These are phyloP conservation scores for Akanthomyces uredinophilus DNA, from an alignment of 2,329 filamentous ascomycete genomes.

Conservation along the genomic window DNA sequence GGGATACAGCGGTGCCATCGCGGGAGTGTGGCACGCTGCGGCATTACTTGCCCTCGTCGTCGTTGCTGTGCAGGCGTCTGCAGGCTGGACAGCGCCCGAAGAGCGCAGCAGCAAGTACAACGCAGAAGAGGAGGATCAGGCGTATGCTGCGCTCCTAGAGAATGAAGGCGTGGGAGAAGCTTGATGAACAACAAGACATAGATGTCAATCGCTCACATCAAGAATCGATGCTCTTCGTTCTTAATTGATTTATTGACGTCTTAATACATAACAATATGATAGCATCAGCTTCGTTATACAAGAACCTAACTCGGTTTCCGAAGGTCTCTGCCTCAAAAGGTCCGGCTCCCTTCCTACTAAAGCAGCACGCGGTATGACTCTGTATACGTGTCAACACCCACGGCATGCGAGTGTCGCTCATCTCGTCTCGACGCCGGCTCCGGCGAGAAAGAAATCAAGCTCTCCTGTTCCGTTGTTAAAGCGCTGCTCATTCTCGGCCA, in stretches of 20 bases:
- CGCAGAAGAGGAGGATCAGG: conserved; percentile 28
- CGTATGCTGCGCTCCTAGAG: conserved; percentile 23
- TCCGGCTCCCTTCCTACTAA: neutral
- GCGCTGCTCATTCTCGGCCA: conserved; percentile 72
- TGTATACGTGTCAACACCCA: neutral
- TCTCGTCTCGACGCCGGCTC: conserved; percentile 18
- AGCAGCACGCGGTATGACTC: neutral
- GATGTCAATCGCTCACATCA: neutral
- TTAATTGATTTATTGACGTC: neutral
- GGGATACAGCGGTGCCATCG: conserved; percentile 43
- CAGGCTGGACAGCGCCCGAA: conserved; percentile 48
- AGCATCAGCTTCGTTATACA: neutral
- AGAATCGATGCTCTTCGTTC: neutral
- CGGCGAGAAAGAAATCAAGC: conserved; percentile 67
- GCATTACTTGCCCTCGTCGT: conserved; percentile 40
- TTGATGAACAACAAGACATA: neutral
- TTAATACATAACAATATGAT: neutral
- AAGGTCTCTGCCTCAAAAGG: neutral
- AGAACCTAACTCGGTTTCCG: neutral
- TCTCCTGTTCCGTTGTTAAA: conserved; percentile 61
- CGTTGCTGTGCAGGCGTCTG: conserved; percentile 42
- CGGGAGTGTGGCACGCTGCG: conserved; percentile 43
- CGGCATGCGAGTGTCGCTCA: neutral
- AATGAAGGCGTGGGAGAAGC: conserved; percentile 30
- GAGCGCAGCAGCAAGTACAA: conserved; percentile 48